phyloP scores from a whole-genome alignment of 345 rosid species.

The Sonneratia caseolaris region DNA sequence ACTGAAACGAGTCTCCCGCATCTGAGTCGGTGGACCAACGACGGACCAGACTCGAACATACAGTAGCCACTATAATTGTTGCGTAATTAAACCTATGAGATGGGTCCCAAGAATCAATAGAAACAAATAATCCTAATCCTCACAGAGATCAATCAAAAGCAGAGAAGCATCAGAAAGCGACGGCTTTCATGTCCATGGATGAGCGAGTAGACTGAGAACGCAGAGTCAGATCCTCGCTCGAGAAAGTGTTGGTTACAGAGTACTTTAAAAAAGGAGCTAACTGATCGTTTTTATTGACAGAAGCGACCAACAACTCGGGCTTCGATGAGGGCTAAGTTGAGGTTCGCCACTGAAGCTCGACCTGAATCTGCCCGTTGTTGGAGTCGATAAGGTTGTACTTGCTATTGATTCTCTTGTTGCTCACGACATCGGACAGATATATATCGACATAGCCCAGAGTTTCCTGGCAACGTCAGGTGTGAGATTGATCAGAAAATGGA shows the following conservation, averaged over 20 bases:
- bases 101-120: too few relatives aligned
- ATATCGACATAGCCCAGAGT: constrained; percentile 55
- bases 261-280: not conserved
- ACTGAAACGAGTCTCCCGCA: too few relatives aligned
- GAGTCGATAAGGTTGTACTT: constrained; percentile 87
- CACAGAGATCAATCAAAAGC: too few relatives aligned
- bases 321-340: constrained; percentile 17
- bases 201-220: not conserved
- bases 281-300: not conserved
- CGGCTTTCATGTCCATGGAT: not conserved
- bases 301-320: not conserved
- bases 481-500: not conserved
- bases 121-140: too few relatives aligned
- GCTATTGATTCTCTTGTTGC: constrained; percentile 67
- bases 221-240: not conserved
- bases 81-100: too few relatives aligned
- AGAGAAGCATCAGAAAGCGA: too few relatives aligned
- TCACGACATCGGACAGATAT: constrained; percentile 59
- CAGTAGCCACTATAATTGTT: too few relatives aligned
- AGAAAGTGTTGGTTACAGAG: not conserved
- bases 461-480: constrained; percentile 32
- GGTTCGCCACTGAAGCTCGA: constrained; percentile 87
- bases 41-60: too few relatives aligned
- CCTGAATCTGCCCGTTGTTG: constrained; percentile 67
- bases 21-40: too few relatives aligned